These are phyloP conservation scores for Candida manassasensis DNA, from an alignment of 805 yeast genomes.

Conservation along the genomic window DNA sequence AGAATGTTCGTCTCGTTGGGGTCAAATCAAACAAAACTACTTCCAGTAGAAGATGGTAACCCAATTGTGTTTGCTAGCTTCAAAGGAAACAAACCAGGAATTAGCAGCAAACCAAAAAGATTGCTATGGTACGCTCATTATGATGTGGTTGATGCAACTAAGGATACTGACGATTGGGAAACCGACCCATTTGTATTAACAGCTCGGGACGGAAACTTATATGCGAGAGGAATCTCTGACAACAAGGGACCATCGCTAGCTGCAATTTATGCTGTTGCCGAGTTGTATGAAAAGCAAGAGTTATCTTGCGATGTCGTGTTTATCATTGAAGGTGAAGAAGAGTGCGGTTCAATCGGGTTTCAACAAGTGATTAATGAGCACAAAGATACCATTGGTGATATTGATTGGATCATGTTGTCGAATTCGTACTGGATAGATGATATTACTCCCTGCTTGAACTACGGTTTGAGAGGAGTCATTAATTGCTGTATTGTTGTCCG, in stretches of 20 bases:
- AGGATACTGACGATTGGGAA: constrained; percentile 56
- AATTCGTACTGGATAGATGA: constrained; percentile 95
- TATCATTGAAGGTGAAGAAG: constrained; percentile 93
- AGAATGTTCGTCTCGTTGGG: constrained; percentile 64
- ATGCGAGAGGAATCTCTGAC: constrained; percentile 91
- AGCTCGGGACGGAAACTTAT: constrained; percentile 77
- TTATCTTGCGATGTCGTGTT: constrained; percentile 74
- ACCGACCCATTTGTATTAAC: constrained; percentile 75
- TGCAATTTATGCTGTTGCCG: constrained; percentile 81
- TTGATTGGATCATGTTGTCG: constrained; percentile 87
- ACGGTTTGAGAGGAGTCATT: constrained; percentile 89
- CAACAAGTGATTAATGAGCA: constrained; percentile 56
- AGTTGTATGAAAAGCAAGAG: constrained; percentile 45
- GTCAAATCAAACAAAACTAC: constrained; percentile 56
- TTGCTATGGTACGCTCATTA: constrained; percentile 93
- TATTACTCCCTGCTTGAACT: constrained; percentile 82
- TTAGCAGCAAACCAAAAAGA: constrained; percentile 20
- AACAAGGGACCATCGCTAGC: constrained; percentile 93
- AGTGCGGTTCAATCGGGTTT: constrained; percentile 86
- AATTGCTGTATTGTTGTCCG: constrained; percentile 68
- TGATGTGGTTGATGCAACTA: constrained; percentile 82
- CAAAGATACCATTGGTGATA: constrained; percentile 45
- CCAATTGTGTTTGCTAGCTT: constrained; percentile 83
- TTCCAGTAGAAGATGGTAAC: constrained; percentile 74
- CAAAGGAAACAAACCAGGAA: constrained; percentile 13